Evolutionary conservation across 169 alveolate species (phyloP), one percentile per base, ranked within the genome.

Genomic region (Eimeria maxima): DNA sequence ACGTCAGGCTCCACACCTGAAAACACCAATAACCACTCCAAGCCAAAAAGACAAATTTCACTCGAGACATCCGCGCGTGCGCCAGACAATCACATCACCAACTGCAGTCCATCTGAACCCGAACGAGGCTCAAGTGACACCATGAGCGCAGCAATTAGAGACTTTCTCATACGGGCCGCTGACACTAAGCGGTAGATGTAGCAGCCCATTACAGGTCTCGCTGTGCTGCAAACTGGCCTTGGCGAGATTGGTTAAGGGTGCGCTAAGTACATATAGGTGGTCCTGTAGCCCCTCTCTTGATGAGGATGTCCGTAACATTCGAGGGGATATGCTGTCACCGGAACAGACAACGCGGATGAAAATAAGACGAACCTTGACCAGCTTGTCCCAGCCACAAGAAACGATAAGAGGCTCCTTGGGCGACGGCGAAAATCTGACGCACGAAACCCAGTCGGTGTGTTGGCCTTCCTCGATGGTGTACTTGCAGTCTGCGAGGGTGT

Each of bases 371-470:
- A 98, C 99, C 98, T 99, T 99, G 71, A 99, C 99, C 95, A 99
- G 97, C 96, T 98, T 99, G 98, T 99, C 99, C 99, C 99, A 99
- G 73, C 99, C 99, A 88, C 99, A 99, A 18, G 99, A 98, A 65
- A 99, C 99, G 95, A 99, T 98, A 91, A 99, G 97, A 38, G 99
- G 99, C 96, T 98, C 98, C 96, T 98, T 98, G 86, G 99, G 98
- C 47, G 99, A 98, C 38, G 99, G 99, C 57, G 99, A 98, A 98
- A 99, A 99, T 84, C 99, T 98, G 83, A 99, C 99, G 96, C 99
- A 98, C 93, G 99, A 98, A 76, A 99, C 99, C 99, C 99, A 99
- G 96, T 99, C 99, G 80, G 98, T 98, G 98, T 99, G 99, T 95
- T 98, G 98, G 94, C 98, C 98, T 76, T 98, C 99, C 76, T 97